These are phyloP conservation scores for Hortiboletus campestris DNA, from an alignment of 768 basidiomycete species.

Conservation along the genomic window DNA sequence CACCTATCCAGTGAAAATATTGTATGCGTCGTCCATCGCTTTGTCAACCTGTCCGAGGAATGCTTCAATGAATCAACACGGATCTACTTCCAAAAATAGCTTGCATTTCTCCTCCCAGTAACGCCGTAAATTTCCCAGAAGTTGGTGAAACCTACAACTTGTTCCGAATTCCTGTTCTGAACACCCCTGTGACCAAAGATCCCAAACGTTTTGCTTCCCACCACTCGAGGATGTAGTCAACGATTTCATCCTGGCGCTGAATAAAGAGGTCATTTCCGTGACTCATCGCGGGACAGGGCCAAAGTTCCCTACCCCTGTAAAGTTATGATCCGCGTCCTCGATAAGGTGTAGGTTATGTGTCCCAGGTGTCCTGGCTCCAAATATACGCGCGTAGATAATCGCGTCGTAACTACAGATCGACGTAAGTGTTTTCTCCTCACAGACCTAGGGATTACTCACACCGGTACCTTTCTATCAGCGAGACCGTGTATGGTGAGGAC, in stretches of 20 bases:
- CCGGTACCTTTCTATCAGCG: conserved; percentile 62
- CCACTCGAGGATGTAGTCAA: conserved; percentile 69
- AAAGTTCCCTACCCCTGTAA: conserved; percentile 47
- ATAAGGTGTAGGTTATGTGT: conserved; percentile 69
- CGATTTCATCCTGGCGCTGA: conserved; percentile 63
- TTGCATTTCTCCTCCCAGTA: neutral
- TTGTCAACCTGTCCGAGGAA: neutral
- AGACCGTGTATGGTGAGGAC: conserved; percentile 82
- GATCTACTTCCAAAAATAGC: neutral
- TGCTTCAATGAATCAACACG: neutral
- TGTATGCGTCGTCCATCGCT: neutral
- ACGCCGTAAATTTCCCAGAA: neutral
- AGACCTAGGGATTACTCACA: conserved; percentile 43
- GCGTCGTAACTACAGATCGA: conserved; percentile 58
- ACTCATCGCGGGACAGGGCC: neutral
- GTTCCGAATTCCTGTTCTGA: conserved; percentile 53
- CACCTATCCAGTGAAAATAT: neutral
- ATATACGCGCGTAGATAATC: conserved; percentile 61
- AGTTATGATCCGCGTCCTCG: conserved; percentile 80
- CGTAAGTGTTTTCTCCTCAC: neutral
- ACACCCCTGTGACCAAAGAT: conserved; percentile 59
- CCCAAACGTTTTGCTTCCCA: conserved; percentile 47
- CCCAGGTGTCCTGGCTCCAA: conserved; percentile 57
- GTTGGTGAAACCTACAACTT: conserved; percentile 37
- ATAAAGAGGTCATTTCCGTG: conserved; percentile 1